Evolutionary conservation across 2,329 filamentous ascomycete species (phyloP).

Genomic region (Trichoderma arundinaceum): DNA sequence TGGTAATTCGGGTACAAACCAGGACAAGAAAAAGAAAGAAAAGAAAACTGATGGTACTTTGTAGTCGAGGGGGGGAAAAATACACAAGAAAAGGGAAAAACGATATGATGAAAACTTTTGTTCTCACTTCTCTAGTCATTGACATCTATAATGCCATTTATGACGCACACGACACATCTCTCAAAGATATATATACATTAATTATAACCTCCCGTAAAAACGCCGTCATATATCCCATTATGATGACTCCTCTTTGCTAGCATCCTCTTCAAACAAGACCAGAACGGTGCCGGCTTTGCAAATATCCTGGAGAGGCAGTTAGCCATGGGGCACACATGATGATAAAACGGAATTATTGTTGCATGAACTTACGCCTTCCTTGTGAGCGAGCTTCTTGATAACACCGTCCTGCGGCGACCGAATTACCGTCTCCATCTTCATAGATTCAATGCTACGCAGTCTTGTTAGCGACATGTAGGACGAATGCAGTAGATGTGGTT

Average conservation of each 20-base stretch:
- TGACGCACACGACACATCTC: constrained; percentile 4
- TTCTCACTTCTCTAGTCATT: constrained; percentile 1
- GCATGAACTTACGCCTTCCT: constrained; percentile 67
- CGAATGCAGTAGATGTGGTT: neutral
- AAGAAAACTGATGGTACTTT: neutral
- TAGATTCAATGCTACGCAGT: constrained; percentile 72
- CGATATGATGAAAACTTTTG: neutral
- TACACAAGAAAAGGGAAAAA: neutral
- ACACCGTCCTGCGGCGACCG: constrained; percentile 74
- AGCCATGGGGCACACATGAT: neutral
- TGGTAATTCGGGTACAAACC: neutral
- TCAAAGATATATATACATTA: constrained; percentile 18
- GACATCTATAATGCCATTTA: constrained; percentile 15
- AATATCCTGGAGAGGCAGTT: constrained; percentile 61
- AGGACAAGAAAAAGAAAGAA: no score
- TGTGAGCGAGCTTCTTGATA: constrained; percentile 74
- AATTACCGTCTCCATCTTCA: constrained; percentile 91
- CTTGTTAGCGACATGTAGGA: constrained; percentile 44
- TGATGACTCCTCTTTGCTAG: constrained; percentile 40
- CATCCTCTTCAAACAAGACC: constrained; percentile 70
- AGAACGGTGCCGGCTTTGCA: constrained; percentile 78
- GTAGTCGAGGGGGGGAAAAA: neutral
- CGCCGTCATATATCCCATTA: constrained; percentile 33
- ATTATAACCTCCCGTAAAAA: constrained; percentile 30
- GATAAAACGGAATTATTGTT: no score